Percentiles rank a stretch among this genome's conserved stretches.
phyloP scores from a whole-genome alignment of 441 rosid genomes.

The Melastoma candidum region DNA sequence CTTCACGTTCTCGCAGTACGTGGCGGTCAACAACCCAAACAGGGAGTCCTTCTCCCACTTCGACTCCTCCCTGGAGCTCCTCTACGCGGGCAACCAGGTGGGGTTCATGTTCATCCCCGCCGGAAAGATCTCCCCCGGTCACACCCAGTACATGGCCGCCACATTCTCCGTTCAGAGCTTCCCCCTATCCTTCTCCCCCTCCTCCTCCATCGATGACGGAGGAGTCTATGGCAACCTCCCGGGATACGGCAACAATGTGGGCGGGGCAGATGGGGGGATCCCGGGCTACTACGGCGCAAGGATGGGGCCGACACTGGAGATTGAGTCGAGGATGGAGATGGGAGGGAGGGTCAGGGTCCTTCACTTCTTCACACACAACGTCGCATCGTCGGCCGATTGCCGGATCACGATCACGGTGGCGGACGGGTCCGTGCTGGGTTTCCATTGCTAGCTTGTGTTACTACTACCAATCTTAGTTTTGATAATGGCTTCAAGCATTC shows the following conservation, averaged over 20 bases:
- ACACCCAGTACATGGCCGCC: slow-evolving; percentile 80
- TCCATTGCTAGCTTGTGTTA: slow-evolving; percentile 42
- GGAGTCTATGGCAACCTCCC: slow-evolving; percentile 7
- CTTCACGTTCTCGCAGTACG: slow-evolving; percentile 85
- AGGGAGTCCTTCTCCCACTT: slow-evolving; percentile 72
- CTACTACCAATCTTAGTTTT: too few species aligned
- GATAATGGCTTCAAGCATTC: too few species aligned
- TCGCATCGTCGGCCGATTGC: slow-evolving; percentile 52
- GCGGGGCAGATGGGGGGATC: slow-evolving; percentile 15
- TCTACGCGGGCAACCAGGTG: slow-evolving; percentile 69
- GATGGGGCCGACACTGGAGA: slow-evolving; percentile 77
- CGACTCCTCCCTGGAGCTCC: slow-evolving; percentile 83
- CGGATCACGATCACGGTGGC: slow-evolving; percentile 51
- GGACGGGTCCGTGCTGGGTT: slow-evolving; percentile 81
- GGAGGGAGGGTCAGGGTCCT: slow-evolving; percentile 82
- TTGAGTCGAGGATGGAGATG: slow-evolving; percentile 68
- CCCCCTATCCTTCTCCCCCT: slow-evolving; percentile 26
- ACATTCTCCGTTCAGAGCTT: slow-evolving; percentile 72
- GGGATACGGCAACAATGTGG: slow-evolving; percentile 8
- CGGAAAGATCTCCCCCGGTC: slow-evolving; percentile 67
- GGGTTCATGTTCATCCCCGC: slow-evolving; percentile 97
- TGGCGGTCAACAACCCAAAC: slow-evolving; percentile 77
- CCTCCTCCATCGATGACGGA: slow-evolving; percentile 20
- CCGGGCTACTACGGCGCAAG: slow-evolving; percentile 21
- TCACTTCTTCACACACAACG: slow-evolving; percentile 70